Evolutionary conservation across 2,329 filamentous ascomycete species (phyloP).

Genomic region (Magnaporthales sp.): DNA sequence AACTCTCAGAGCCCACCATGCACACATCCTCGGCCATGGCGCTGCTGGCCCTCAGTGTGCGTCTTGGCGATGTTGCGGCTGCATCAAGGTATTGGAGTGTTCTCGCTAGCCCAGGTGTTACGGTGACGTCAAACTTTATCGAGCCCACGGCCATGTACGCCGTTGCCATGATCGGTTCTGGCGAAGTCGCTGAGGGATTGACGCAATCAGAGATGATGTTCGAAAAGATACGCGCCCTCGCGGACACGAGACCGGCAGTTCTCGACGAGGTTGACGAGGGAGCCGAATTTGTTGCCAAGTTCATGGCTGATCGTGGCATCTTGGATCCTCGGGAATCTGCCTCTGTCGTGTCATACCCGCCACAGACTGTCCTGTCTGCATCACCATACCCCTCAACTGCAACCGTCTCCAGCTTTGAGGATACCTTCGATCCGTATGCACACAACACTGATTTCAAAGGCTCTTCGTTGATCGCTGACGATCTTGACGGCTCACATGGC

Average conservation of each 20-base stretch:
- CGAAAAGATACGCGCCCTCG: slow-evolving; percentile 62
- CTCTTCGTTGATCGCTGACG: slow-evolving; percentile 81
- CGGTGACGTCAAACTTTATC: slow-evolving; percentile 58
- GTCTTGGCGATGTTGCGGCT: slow-evolving; percentile 67
- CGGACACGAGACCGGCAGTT: slow-evolving; percentile 43
- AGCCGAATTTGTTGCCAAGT: slow-evolving; percentile 56
- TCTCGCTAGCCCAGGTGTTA: slow-evolving; percentile 53
- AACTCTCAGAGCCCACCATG: slow-evolving; percentile 43
- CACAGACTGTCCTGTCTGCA: slow-evolving; percentile 33
- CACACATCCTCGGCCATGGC: slow-evolving; percentile 60
- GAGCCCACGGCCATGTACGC: slow-evolving; percentile 89
- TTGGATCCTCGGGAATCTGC: slow-evolving; percentile 44
- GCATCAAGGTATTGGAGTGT: slow-evolving; percentile 77
- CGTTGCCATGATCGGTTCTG: slow-evolving; percentile 77
- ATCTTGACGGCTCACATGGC: slow-evolving; percentile 72
- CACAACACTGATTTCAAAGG: slow-evolving; percentile 88
- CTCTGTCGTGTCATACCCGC: slow-evolving; percentile 31
- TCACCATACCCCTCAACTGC: slow-evolving; percentile 46
- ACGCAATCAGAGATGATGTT: slow-evolving; percentile 80
- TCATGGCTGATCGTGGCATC: slow-evolving; percentile 49
- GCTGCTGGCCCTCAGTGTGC: slow-evolving; percentile 78
- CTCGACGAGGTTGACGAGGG: slow-evolving; percentile 82
- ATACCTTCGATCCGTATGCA: slow-evolving; percentile 85
- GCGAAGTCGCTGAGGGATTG: slow-evolving; percentile 74
- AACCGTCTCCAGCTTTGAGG: slow-evolving; percentile 58